Percentiles rank a stretch among this genome's conserved stretches.
These are phyloP conservation scores for Corchorus olitorius DNA, from an alignment of 345 rosid genomes.

Conservation along the genomic window DNA sequence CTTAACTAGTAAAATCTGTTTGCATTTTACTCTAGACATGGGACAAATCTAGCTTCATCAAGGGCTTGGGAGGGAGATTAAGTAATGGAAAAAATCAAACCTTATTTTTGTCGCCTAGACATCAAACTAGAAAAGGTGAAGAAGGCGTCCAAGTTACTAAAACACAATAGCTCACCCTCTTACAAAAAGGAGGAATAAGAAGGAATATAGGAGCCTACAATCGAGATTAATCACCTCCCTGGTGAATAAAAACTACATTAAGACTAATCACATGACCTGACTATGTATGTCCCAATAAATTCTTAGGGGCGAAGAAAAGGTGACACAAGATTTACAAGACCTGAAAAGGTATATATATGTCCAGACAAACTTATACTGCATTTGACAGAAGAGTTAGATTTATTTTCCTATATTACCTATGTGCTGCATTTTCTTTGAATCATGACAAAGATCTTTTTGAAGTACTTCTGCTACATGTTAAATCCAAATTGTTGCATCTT, in stretches of 20 bases:
- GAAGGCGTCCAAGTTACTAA: neutral
- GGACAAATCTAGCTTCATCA: neutral
- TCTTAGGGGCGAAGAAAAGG: neutral
- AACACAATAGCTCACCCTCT: neutral
- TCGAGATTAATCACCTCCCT: neutral
- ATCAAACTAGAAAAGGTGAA: conserved; percentile 2
- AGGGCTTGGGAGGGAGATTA: neutral
- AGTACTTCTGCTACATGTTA: neutral
- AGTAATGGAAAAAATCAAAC: neutral
- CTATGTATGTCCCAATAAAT: conserved; percentile 2
- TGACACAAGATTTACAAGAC: neutral
- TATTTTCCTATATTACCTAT: neutral
- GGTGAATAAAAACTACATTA: conserved; percentile 1
- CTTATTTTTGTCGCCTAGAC: conserved; percentile 1
- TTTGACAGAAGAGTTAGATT: too few relatives aligned
- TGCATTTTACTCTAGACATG: neutral
- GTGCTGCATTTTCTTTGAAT: neutral
- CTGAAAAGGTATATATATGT: neutral
- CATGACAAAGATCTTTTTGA: neutral
- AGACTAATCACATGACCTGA: neutral
- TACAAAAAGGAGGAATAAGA: neutral
- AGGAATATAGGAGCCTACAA: neutral
- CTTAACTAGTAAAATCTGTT: neutral
- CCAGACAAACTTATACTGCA: neutral
- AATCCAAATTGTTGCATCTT: neutral